Conservation (phyloP, 345 rosid species). For the Passiflora organensis region DNA sequence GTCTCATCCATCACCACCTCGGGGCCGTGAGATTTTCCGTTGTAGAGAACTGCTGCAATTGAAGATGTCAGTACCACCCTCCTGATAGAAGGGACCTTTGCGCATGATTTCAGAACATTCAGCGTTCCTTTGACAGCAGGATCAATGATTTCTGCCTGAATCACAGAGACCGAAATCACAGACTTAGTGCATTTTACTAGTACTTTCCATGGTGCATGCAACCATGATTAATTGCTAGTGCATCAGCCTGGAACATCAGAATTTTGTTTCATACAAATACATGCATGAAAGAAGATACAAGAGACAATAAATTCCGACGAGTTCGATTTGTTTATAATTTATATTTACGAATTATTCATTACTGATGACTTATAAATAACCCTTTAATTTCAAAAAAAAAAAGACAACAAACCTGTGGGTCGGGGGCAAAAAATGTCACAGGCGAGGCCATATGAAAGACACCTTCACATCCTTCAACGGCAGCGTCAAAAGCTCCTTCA, state of each 20-base stretch:
- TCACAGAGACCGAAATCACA: neutral
- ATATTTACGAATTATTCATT: too few relatives aligned
- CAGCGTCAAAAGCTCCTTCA: constrained; percentile 9
- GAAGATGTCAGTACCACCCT: constrained; percentile 16
- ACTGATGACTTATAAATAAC: too few relatives aligned
- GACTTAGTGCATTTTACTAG: neutral
- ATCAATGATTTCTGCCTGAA: constrained; percentile 6
- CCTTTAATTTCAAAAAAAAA: too few relatives aligned
- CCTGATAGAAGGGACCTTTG: constrained; percentile 1
- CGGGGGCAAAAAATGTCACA: neutral
- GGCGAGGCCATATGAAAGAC: constrained; percentile 10
- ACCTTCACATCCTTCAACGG: constrained; percentile 7
- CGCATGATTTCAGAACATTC: constrained; percentile 15
- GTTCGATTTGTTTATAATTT: too few relatives aligned
- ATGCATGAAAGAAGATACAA: too few relatives aligned
- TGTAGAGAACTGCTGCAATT: neutral
- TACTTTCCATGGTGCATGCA: neutral
- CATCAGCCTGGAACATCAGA: too few relatives aligned
- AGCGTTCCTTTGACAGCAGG: constrained; percentile 18
- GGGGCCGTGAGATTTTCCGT: neutral
- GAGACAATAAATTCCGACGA: too few relatives aligned
- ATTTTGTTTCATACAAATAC: too few relatives aligned
- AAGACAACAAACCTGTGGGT: neutral
- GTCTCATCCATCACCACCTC: constrained; percentile 10
- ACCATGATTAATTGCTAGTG: too few relatives aligned